phyloP scores from a whole-genome alignment of 805 yeast species.

The Kuraishia ogatae region DNA sequence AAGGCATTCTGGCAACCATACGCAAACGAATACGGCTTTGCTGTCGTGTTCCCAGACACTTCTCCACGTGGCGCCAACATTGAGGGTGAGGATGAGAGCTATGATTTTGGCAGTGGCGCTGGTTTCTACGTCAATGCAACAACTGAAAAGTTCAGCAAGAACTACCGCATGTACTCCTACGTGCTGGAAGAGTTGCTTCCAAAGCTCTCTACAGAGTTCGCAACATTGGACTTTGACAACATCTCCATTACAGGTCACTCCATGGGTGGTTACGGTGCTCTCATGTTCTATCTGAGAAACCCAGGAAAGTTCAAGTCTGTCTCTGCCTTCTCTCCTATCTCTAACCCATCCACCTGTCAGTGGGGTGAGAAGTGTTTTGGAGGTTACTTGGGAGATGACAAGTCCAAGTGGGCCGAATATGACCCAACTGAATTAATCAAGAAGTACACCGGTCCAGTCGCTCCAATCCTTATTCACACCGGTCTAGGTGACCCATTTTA shows the following conservation, averaged over 20 bases:
- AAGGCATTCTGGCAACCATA: slow-evolving; percentile 82
- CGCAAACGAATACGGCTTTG: slow-evolving; percentile 77
- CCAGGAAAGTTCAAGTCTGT: slow-evolving; percentile 71
- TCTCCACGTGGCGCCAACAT: slow-evolving; percentile 83
- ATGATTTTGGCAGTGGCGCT: slow-evolving; percentile 93
- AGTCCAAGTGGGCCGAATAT: slow-evolving; percentile 58
- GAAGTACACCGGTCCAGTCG: slow-evolving; percentile 37
- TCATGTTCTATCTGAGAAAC: slow-evolving; percentile 54
- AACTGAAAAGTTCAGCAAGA: slow-evolving; percentile 53
- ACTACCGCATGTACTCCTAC: slow-evolving; percentile 85
- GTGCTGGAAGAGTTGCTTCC: slow-evolving; percentile 65
- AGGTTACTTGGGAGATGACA: slow-evolving; percentile 64
- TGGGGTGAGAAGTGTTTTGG: slow-evolving; percentile 88
- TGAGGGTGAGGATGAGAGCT: slow-evolving; percentile 60
- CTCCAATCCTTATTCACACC: slow-evolving; percentile 68
- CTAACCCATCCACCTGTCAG: slow-evolving; percentile 65
- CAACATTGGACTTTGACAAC: slow-evolving; percentile 51
- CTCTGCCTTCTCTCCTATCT: slow-evolving; percentile 86
- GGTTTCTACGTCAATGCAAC: slow-evolving; percentile 91
- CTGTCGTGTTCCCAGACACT: slow-evolving; percentile 90
- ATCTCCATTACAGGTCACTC: slow-evolving; percentile 91
- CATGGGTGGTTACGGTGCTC: slow-evolving; percentile 97
- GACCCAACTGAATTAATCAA: slow-evolving; percentile 80
- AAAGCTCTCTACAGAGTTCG: slow-evolving; percentile 31
- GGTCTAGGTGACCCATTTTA: slow-evolving; percentile 78